Conservation (phyloP, 306 rosid species). For the Macrotyloma uniflorum region DNA sequence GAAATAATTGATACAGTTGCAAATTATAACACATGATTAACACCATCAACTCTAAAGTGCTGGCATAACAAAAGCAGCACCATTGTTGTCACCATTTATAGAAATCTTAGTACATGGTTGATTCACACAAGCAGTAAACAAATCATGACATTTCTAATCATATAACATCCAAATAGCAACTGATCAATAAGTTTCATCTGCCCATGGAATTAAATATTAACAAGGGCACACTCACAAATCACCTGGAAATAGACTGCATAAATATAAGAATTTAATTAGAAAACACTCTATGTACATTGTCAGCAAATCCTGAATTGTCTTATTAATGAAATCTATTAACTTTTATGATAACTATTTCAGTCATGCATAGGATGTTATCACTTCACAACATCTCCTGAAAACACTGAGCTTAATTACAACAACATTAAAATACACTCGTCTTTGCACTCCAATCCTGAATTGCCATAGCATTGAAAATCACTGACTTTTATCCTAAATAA, state of each 20-base stretch:
- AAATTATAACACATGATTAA: not conserved
- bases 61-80: slow-evolving; percentile 6
- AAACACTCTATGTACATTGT: not conserved
- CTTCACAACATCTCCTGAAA: too few relatives aligned
- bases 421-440: too few relatives aligned
- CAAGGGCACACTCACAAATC: not conserved
- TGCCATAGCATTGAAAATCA: too few relatives aligned
- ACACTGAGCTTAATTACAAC: too few relatives aligned
- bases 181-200: not conserved
- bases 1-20: not conserved
- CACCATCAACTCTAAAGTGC: not conserved
- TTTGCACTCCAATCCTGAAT: too few relatives aligned
- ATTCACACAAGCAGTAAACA: not conserved
- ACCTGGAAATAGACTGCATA: not conserved
- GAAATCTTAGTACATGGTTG: not conserved
- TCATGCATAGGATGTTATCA: not conserved
- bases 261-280: not conserved
- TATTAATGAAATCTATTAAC: not conserved
- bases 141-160: slow-evolving; percentile 8
- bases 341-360: not conserved
- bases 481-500: too few relatives aligned
- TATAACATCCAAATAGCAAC: not conserved
- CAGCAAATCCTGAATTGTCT: not conserved
- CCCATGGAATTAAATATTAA: not conserved
- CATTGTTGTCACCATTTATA: not conserved